phyloP scores from a whole-genome alignment of 768 basidiomycete genomes.

The Tulasnella calospora region DNA sequence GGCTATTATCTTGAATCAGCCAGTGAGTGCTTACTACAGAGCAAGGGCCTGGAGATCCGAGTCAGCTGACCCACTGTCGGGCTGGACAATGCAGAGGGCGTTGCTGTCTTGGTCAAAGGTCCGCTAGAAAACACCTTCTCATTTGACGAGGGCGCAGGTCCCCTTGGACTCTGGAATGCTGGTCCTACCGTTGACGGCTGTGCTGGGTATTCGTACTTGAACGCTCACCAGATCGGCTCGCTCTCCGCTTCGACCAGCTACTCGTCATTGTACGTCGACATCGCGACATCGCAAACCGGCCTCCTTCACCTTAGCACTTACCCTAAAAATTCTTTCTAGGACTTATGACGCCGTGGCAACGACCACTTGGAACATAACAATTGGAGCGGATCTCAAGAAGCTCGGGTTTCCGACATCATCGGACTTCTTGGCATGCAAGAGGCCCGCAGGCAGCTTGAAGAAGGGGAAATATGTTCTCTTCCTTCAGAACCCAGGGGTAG shows the following conservation, averaged over 20 bases:
- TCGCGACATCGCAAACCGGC: background rate
- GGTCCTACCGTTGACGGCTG: background rate
- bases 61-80: background rate
- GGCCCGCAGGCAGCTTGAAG: background rate
- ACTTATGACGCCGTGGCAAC: background rate
- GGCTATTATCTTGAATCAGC: slow-evolving; percentile 1
- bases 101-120: background rate
- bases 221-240: background rate
- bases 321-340: background rate
- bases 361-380: background rate
- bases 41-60: background rate
- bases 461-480: background rate
- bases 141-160: background rate
- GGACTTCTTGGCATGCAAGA: slow-evolving; percentile 4
- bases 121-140: background rate
- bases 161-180: background rate
- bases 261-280: background rate
- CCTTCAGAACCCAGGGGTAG: background rate
- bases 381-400: background rate
- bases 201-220: background rate
- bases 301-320: background rate
- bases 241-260: background rate
- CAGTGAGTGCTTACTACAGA: background rate
- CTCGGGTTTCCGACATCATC: background rate
- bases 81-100: background rate